Evolutionary conservation across 2,329 filamentous ascomycete species (phyloP).

Genomic region (Ambrosiella cleistominuta): DNA sequence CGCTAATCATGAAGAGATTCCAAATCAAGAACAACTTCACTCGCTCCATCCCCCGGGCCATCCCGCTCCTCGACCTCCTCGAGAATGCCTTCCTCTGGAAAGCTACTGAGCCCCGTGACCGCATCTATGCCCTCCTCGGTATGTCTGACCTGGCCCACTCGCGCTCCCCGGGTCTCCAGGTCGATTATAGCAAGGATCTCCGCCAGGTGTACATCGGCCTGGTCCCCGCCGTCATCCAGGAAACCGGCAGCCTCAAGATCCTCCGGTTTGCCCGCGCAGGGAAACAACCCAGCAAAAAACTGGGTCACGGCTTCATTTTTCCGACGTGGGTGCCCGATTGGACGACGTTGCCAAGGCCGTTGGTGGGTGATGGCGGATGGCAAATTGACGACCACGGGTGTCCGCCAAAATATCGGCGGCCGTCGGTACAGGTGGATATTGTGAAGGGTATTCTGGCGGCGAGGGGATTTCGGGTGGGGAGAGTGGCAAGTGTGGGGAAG

Average conservation of each 20-base stretch:
- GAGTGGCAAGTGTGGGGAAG: neutral
- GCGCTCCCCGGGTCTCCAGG: neutral
- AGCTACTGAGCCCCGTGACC: conserved; percentile 15
- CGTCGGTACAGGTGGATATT: neutral
- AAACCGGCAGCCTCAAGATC: conserved; percentile 1
- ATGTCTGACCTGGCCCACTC: conserved; percentile 6
- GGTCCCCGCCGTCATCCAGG: neutral
- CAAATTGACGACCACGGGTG: neutral
- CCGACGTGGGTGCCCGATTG: conserved; percentile 4
- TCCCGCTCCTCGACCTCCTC: conserved; percentile 1
- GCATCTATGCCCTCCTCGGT: conserved; percentile 16
- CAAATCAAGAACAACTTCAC: neutral
- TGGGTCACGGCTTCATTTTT: neutral
- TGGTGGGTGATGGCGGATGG: neutral
- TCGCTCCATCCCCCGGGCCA: neutral
- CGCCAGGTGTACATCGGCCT: neutral
- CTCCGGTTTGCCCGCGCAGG: conserved; percentile 1
- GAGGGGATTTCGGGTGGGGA: neutral
- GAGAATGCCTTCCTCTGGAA: conserved; percentile 7
- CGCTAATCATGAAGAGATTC: neutral
- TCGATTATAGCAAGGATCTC: conserved; percentile 1
- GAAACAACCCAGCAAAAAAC: neutral
- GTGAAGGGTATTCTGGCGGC: neutral
- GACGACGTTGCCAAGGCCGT: conserved; percentile 1
- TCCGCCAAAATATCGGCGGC: neutral